A percentile compares a stretch with the other conserved stretches of the same genome.
phyloP scores from a whole-genome alignment of 2,329 filamentous ascomycete species.

The Lojkania enalia region DNA sequence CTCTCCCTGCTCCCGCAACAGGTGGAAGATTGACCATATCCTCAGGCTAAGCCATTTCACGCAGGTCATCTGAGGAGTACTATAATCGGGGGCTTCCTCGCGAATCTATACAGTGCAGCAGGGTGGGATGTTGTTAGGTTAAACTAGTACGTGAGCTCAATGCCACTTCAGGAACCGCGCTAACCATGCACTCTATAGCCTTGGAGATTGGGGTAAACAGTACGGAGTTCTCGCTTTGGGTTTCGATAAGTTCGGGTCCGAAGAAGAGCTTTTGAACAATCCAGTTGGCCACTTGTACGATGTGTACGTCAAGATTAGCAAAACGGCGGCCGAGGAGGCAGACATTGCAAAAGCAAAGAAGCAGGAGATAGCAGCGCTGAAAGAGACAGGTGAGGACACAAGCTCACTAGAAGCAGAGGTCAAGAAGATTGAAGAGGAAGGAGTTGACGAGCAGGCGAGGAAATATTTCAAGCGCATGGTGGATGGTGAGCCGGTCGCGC shows the following conservation, averaged over 20 bases:
- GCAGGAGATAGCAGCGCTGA: conserved; percentile 42
- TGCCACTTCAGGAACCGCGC: too few species aligned
- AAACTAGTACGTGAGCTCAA: too few species aligned
- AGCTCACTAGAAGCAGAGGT: conserved; percentile 47
- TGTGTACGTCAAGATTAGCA: conserved; percentile 77
- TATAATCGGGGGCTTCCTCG: conserved; percentile 73
- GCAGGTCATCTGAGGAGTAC: conserved; percentile 75
- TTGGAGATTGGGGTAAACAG: conserved; percentile 80
- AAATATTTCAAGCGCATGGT: conserved; percentile 71
- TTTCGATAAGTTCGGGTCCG: conserved; percentile 74
- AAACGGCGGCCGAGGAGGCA: conserved; percentile 65
- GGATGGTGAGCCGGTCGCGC: conserved; percentile 61
- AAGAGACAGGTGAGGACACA: conserved; percentile 48
- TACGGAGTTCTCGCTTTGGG: conserved; percentile 72
- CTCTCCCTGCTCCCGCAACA: too few species aligned
- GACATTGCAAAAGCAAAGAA: conserved; percentile 64
- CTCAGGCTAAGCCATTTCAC: conserved; percentile 16
- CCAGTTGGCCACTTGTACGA: conserved; percentile 83
- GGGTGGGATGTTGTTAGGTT: conserved; percentile 73
- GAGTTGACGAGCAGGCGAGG: conserved; percentile 71
- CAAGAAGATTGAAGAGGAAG: conserved; percentile 44
- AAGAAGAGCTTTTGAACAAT: conserved; percentile 70
- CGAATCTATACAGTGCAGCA: conserved; percentile 68
- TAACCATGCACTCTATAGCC: too few species aligned
- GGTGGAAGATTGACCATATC: too few species aligned